These are phyloP conservation scores for Grigorovia humatica DNA, from an alignment of 805 yeast genomes.

Conservation along the genomic window DNA sequence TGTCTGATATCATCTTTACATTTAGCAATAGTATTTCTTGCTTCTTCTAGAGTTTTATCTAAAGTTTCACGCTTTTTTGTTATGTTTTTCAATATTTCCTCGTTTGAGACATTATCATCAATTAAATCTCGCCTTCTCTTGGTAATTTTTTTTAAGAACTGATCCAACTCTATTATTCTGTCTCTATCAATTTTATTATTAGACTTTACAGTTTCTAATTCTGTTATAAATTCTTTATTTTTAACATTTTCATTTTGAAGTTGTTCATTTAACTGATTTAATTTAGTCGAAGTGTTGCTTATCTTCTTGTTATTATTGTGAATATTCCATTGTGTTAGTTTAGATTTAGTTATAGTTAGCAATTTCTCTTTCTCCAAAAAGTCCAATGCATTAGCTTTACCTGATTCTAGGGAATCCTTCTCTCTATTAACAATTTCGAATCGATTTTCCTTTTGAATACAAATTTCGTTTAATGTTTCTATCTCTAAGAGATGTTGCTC, in stretches of 20 bases:
- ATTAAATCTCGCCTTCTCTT: constrained; percentile 31
- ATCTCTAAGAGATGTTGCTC: constrained; percentile 51
- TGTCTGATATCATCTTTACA: constrained; percentile 38
- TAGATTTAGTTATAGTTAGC: constrained; percentile 41
- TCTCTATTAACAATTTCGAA: constrained; percentile 74
- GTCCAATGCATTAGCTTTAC: constrained; percentile 58
- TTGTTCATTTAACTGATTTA: constrained; percentile 33
- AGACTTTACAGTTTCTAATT: constrained; percentile 16
- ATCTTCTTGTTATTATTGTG: constrained; percentile 33
- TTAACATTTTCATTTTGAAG: constrained; percentile 33
- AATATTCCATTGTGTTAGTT: constrained; percentile 45
- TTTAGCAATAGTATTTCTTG: constrained; percentile 36
- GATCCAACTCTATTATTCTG: constrained; percentile 8
- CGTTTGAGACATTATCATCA: constrained; percentile 53
- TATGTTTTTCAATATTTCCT: constrained; percentile 41
- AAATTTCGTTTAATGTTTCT: constrained; percentile 69
- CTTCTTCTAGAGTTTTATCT: constrained; percentile 41
- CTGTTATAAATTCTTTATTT: constrained; percentile 24
- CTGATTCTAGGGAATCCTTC: constrained; percentile 48
- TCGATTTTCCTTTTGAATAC: constrained; percentile 71
- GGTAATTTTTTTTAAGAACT: constrained; percentile 7
- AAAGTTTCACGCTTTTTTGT: constrained; percentile 36
- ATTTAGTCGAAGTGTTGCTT: constrained; percentile 29
- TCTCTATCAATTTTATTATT: constrained; percentile 20
- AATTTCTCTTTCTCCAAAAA: constrained; percentile 57